These are phyloP conservation scores for Boletus sp. DNA, from an alignment of 768 basidiomycete genomes.

Conservation along the genomic window DNA sequence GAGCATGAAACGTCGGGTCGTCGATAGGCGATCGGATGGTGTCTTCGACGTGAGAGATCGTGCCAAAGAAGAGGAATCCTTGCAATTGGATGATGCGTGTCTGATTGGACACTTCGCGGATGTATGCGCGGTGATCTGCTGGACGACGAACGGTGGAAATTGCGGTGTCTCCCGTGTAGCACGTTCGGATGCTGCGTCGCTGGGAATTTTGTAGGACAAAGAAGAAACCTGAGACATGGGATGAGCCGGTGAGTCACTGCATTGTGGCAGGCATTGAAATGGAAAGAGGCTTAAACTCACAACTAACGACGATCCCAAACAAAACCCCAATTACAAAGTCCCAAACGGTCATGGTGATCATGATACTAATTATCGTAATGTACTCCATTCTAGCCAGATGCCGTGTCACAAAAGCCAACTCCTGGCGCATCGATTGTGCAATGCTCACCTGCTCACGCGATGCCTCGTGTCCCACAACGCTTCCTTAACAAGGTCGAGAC, in stretches of 20 bases:
- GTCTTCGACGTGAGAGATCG: constrained; percentile 86
- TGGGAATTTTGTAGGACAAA: constrained; percentile 97
- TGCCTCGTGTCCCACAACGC: constrained; percentile 94
- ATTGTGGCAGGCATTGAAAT: neutral
- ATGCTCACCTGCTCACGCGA: constrained; percentile 69
- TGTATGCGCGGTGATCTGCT: constrained; percentile 80
- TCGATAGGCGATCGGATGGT: constrained; percentile 75
- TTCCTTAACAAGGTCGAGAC: constrained; percentile 91
- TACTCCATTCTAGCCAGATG: constrained; percentile 58
- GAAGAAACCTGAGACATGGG: constrained; percentile 62
- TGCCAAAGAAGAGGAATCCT: constrained; percentile 93
- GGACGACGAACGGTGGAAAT: constrained; percentile 92
- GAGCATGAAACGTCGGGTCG: constrained; percentile 62
- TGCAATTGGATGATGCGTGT: constrained; percentile 86
- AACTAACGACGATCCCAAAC: constrained; percentile 89
- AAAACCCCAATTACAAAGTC: constrained; percentile 94
- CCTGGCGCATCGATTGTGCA: neutral
- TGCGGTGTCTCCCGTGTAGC: constrained; percentile 78
- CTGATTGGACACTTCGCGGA: constrained; percentile 90
- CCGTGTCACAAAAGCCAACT: constrained; percentile 1
- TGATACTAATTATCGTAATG: constrained; percentile 79
- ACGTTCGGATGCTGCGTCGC: constrained; percentile 74
- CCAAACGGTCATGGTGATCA: constrained; percentile 89
- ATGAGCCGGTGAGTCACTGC: neutral
- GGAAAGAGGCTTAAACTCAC: constrained; percentile 39